Conservation (phyloP, 2,329 filamentous ascomycete genomes). For the Sclerotiophoma versabilis region DNA sequence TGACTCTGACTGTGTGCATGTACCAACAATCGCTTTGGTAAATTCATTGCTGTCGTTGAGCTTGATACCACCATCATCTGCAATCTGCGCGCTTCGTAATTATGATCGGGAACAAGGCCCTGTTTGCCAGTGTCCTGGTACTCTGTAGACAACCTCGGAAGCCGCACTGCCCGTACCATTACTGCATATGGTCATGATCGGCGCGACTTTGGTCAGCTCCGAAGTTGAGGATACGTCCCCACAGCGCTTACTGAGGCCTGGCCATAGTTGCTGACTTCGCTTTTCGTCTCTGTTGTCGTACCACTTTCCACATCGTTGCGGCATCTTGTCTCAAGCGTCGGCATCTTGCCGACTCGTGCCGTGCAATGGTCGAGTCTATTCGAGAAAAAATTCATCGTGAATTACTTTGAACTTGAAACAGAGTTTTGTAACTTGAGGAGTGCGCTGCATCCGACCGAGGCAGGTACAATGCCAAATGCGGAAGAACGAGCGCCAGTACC, state of each 20-base stretch:
- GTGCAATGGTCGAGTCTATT: background rate
- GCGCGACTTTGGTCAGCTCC: constrained; percentile 6
- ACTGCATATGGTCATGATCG: constrained; percentile 9
- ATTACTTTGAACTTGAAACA: background rate
- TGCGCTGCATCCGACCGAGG: constrained; percentile 2
- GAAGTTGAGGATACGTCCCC: constrained; percentile 14
- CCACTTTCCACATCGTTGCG: constrained; percentile 11
- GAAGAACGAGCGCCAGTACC: constrained; percentile 13
- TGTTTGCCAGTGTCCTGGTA: constrained; percentile 1
- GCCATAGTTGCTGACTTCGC: constrained; percentile 12
- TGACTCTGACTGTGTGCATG: background rate
- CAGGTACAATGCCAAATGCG: constrained; percentile 11
- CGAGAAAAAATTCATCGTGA: background rate
- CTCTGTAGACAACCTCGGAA: background rate
- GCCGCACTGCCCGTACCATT: background rate
- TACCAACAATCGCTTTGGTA: background rate
- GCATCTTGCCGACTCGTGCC: constrained; percentile 15
- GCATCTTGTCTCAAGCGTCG: constrained; percentile 9
- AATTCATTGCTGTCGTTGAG: background rate
- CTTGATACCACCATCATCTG: background rate
- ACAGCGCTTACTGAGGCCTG: constrained; percentile 15
- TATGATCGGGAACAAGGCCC: background rate
- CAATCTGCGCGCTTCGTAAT: background rate
- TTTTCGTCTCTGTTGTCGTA: constrained; percentile 9
- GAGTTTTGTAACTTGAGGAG: background rate